Evolutionary conservation across 768 basidiomycete species (phyloP), one percentile per base, ranked within the genome.

Genomic region (Coprinopsis cinerea): DNA sequence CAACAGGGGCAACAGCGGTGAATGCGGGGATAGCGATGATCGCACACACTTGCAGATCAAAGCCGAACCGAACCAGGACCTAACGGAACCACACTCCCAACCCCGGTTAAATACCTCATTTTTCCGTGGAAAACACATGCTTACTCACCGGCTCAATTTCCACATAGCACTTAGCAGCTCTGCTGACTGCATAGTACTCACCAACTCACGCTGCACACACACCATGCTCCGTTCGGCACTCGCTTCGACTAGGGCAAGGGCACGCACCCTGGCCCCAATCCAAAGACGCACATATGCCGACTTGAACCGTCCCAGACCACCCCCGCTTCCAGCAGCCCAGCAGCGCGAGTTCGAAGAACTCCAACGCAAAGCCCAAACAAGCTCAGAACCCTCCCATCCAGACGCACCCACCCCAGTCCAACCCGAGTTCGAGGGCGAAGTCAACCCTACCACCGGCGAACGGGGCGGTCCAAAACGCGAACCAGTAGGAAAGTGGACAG

Each of bases 281-380:
- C 48, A 17, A 57, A 56, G 13, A 20, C 57, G 62, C 24, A 52
- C 59, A 40, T 55, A 65, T 44, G 65, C 75, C 7, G 64, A 58
- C 0, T 61, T 83, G 23, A 73, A 70, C 44, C 75, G 80, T 0
- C 91, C 92, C 0, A 68, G 80, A 0, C 92, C 92, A 0, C 86
- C 85, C 1, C 77, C 86, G 0, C 78, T 95, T 13, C 87, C 92
- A 1, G 71, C 70, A 1, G 75, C 79, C 22, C 77, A 89, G 50
- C 92, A 95, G 61, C 81, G 79, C 47, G 89, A 93, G 64, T 94
- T 94, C 51, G 90, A 95, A 61, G 76, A 82, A n/a, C 83, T 92
- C 28, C 76, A 84, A 54, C 78, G 83, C 17, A 69, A 66, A n/a
- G 80, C 81, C 1, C 79, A 79, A 53, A 54, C 64, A 10, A 69